Evolutionary conservation across 805 yeast species (phyloP), one percentile per base, ranked within the genome.

Genomic region (Pichia gijzeniarum): DNA sequence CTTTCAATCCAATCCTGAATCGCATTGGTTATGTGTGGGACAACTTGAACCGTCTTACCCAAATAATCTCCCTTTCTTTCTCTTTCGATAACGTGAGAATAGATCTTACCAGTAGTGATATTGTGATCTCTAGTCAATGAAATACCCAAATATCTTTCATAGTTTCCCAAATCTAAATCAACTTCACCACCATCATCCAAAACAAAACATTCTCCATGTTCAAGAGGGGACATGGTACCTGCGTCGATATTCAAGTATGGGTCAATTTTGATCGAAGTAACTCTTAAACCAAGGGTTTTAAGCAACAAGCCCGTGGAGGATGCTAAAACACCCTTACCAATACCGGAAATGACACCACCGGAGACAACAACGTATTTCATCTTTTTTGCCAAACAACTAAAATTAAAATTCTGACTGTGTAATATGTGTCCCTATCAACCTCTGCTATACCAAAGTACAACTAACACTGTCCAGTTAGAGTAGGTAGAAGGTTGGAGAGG

Each of bases 361-460:
- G 98, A 90, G 39, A 93, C 99, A 60, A 93, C 95, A 60, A 93
- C 98, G 96, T 89, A 93, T 71, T 93, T 93, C 98, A 93, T 91
- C 45, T 46, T 68, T 17, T 33, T 27, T 41, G 10, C 18, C 25
- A 18, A 22, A 7, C 18, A 25, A 27, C n/a, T 28, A n/a, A 20
- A 22, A 31, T 21, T 37, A 25, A 13, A 13, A 28, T 30, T 33
- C 17, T 21, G 18, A 10, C 6, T 16, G 16, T 17, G 9, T 33
- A n/a, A n/a, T n/a, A n/a, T n/a, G n/a, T n/a, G n/a, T n/a, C n/a
- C n/a, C n/a, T n/a, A n/a, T n/a, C n/a, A n/a, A n/a, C n/a, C n/a
- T n/a, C n/a, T n/a, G n/a, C n/a, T n/a, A n/a, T n/a, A n/a, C n/a
- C n/a, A n/a, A n/a, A n/a, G n/a, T n/a, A n/a, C n/a, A n/a, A n/a